phyloP scores from a whole-genome alignment of 2,329 filamentous ascomycete species.

The Colletotrichum aenigma region DNA sequence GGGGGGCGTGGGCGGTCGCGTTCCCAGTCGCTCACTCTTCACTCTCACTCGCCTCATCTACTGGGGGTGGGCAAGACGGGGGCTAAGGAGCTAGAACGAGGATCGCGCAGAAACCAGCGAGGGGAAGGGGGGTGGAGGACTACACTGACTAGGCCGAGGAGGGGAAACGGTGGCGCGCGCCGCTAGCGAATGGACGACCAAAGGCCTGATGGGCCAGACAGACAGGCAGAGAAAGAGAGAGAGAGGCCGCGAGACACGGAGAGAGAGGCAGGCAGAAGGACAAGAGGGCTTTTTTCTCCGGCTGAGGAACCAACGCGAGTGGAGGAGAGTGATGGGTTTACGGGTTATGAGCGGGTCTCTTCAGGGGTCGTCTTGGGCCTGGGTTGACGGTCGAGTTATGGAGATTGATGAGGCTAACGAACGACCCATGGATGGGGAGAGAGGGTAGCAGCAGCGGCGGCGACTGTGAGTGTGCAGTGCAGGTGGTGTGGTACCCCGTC shows the following conservation, averaged over 20 bases:
- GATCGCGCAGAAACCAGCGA: background rate
- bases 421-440: background rate
- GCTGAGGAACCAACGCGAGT: constrained; percentile 15
- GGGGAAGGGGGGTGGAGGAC: background rate
- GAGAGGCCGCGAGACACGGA: background rate
- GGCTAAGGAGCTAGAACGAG: constrained; percentile 3
- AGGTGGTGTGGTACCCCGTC: background rate
- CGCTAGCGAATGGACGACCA: constrained; percentile 8
- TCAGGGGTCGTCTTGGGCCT: background rate
- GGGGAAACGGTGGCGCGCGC: constrained; percentile 15
- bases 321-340: background rate
- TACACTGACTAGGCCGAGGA: constrained; percentile 8
- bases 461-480: background rate
- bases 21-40: background rate
- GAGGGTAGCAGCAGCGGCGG: background rate
- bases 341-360: background rate
- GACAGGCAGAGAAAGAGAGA: background rate
- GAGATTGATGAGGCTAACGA: constrained; percentile 1
- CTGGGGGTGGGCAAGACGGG: background rate
- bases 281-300: background rate
- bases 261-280: background rate
- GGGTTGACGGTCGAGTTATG: background rate
- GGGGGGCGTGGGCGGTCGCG: background rate
- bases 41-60: background rate
- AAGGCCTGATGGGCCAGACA: background rate